Evolutionary conservation across 1,284 basidiomycete genomes (phyloP).

Genomic region (Pascua guehoae): DNA sequence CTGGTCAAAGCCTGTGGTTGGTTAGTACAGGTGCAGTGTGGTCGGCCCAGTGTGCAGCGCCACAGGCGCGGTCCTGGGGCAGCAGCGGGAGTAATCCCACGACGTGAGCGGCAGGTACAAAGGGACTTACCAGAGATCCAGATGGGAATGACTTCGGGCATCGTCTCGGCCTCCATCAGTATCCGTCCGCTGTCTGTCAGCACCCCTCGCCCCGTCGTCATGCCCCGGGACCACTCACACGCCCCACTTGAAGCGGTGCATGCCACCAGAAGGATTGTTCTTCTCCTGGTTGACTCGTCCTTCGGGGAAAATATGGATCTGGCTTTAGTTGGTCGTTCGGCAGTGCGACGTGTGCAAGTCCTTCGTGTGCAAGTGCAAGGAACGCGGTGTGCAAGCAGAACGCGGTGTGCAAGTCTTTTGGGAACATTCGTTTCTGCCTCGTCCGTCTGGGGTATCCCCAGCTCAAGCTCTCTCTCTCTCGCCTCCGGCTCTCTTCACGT

Average conservation of each 20-base stretch:
- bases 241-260: constrained; percentile 94
- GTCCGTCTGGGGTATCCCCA: too few species aligned
- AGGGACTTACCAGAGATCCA: constrained; percentile 72
- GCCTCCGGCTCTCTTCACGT: not conserved
- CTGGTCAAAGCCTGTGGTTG: constrained; percentile 67
- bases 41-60: too few species aligned
- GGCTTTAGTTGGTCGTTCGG: not conserved
- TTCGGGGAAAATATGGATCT: constrained; percentile 93
- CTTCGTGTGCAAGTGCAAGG: too few species aligned
- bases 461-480: too few species aligned
- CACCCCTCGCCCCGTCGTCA: not conserved
- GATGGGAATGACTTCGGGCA: constrained; percentile 86
- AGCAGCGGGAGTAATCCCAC: too few species aligned
- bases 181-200: constrained; percentile 64
- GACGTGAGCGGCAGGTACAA: too few species aligned
- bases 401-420: too few species aligned
- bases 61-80: too few species aligned
- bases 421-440: too few species aligned
- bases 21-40: not conserved
- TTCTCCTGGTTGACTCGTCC: constrained; percentile 80
- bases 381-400: too few species aligned
- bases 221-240: constrained; percentile 59
- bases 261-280: constrained; percentile 55
- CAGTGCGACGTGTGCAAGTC: too few species aligned
- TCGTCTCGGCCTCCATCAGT: constrained; percentile 67